These are phyloP conservation scores for Stentor coeruleus DNA, from an alignment of 73 alveolate species.

Conservation along the genomic window DNA sequence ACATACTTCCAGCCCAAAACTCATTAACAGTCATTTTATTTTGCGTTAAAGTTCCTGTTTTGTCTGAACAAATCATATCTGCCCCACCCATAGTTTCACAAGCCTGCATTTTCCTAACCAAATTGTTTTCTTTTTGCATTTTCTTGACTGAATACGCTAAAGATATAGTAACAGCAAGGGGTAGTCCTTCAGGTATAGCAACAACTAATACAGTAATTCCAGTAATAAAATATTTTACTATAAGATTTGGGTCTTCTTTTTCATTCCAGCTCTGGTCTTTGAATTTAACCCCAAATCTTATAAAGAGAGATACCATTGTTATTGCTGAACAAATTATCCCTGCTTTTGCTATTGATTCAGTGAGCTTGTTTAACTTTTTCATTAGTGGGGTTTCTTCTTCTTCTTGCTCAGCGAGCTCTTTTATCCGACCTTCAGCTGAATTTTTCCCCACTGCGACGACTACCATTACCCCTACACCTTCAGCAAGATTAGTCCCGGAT, in stretches of 20 bases:
- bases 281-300: neutral
- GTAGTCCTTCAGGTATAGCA: conserved; percentile 96
- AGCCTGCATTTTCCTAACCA: conserved; percentile 79
- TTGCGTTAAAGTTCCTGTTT: conserved; percentile 87
- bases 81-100: conserved; percentile 96
- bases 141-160: conserved; percentile 78
- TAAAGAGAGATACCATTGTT: neutral
- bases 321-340: conserved; percentile 1
- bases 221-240: conserved; percentile 66
- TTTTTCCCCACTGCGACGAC: conserved; percentile 64
- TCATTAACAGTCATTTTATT: conserved; percentile 56
- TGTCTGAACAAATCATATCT: conserved; percentile 85
- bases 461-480: conserved; percentile 62
- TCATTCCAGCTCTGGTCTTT: conserved; percentile 45
- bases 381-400: conserved; percentile 34
- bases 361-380: neutral
- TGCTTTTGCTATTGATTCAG: neutral
- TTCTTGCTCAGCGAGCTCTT: conserved; percentile 63
- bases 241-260: conserved; percentile 33
- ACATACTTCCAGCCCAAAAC: neutral
- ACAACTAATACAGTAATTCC: conserved; percentile 74
- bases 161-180: conserved; percentile 84
- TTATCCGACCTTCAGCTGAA: conserved; percentile 53
- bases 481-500: conserved; percentile 60
- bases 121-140: conserved; percentile 74